Evolutionary conservation across 1,139 yeast species (phyloP), one percentile per base, ranked within the genome.

Genomic region (Candida sanyaensis): DNA sequence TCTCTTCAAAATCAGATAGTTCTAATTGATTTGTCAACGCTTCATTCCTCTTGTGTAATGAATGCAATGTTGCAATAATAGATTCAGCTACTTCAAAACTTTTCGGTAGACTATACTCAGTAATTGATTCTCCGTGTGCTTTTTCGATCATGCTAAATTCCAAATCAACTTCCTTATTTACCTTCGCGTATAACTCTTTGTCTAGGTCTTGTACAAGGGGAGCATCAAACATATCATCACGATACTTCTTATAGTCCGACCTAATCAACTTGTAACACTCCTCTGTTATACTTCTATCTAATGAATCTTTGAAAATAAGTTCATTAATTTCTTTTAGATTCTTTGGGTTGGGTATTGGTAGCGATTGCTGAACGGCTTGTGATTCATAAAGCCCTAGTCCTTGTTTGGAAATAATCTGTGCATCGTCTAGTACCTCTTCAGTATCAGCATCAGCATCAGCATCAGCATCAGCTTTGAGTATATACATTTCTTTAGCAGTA

Each of bases 331-430:
- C 23, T 23, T 47, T 58, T 1, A 60, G 30, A 0, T 47, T 33
- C 2, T 53, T 46, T 0, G 77, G 68, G 12, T 65, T 42, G 0
- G 89, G 88, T 9, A 85, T 66, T 0, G 77, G 73, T n/a, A 85
- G 66, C 0, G 70, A 76, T 42, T 64, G 60, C 53, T 80, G 83
- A 0, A 83, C 63, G 0, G 72, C 86, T 51, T 72, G 78, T 0
- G 89, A 80, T 44, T 45, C 61, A 63, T 44, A 65, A 68, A 17
- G 6, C 23, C 12, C 13, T 12, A 2, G 28, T 6, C 28, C 28
- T 8, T 26, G 28, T 6, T 26, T 5, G 9, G 6, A 26, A 8
- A 26, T 26, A 3, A 6, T 26, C 9, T 4, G 28, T 6, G 9
- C 4, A 13, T 59, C 67, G 21, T 64, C 68, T 3, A 68, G 59